These are phyloP conservation scores for Gastrodia elata DNA, from an alignment of 106 monocot species.

Conservation along the genomic window DNA sequence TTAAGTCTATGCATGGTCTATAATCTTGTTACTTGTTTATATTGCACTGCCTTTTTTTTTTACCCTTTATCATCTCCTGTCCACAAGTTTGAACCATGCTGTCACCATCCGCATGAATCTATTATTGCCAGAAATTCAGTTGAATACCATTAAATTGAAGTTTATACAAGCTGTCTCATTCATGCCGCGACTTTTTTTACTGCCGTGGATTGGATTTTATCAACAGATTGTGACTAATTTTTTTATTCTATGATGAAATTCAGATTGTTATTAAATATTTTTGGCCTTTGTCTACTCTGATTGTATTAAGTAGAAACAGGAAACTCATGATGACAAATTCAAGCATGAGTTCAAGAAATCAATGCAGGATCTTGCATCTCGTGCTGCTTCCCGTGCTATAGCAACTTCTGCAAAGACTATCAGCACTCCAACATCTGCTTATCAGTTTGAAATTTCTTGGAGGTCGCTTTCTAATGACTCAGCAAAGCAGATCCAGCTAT, in stretches of 20 bases:
- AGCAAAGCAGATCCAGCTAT: conserved; percentile 39
- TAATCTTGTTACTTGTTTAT: too few species aligned
- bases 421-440: conserved; percentile 67
- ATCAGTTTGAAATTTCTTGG: conserved; percentile 95
- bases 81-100: too few species aligned
- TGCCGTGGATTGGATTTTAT: background rate
- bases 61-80: too few species aligned
- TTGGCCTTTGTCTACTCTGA: background rate
- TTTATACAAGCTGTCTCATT: too few species aligned
- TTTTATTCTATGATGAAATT: background rate
- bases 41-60: too few species aligned
- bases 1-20: too few species aligned
- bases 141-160: too few species aligned
- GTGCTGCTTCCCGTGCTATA: conserved; percentile 61
- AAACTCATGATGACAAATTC: conserved; percentile 7
- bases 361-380: conserved; percentile 70
- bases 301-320: conserved; percentile 14
- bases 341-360: conserved; percentile 28
- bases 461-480: conserved; percentile 61
- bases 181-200: background rate
- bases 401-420: conserved; percentile 34
- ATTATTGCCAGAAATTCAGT: too few species aligned
- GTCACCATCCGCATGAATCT: too few species aligned
- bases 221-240: background rate
- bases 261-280: background rate